phyloP scores from a whole-genome alignment of 495 filamentous ascomycete species.

The Pseudevernia furfuracea region DNA sequence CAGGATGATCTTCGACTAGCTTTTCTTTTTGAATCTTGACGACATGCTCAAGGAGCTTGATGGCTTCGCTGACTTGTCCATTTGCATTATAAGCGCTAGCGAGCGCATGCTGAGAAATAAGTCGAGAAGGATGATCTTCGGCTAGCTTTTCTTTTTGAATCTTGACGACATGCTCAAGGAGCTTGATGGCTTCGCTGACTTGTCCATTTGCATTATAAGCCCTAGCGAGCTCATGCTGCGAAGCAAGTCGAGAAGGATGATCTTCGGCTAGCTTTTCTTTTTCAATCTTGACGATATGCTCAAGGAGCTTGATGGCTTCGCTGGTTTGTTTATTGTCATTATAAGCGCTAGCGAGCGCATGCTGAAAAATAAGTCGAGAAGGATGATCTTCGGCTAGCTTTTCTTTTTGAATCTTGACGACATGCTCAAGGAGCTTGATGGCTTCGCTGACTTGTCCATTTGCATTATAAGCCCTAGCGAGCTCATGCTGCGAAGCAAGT shows the following conservation, averaged over 20 bases:
- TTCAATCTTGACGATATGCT: neutral
- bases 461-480: constrained; percentile 23
- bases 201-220: neutral
- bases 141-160: constrained; percentile 2
- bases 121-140: constrained; percentile 28
- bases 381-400: constrained; percentile 1
- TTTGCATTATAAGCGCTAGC: constrained; percentile 29
- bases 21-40: neutral
- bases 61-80: constrained; percentile 18
- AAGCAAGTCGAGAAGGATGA: neutral
- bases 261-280: neutral
- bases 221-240: neutral
- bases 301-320: neutral
- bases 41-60: neutral
- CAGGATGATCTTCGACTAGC: constrained; percentile 26
- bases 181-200: neutral
- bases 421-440: constrained; percentile 30
- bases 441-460: constrained; percentile 31
- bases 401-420: constrained; percentile 28
- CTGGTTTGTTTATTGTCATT: neutral
- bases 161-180: neutral
- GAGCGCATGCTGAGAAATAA: constrained; percentile 29
- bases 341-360: neutral
- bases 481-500: constrained; percentile 23
- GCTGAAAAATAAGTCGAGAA: neutral